These are phyloP conservation scores for Emmonsiellopsis sp. DNA, from an alignment of 2,329 filamentous ascomycete genomes.

Conservation along the genomic window DNA sequence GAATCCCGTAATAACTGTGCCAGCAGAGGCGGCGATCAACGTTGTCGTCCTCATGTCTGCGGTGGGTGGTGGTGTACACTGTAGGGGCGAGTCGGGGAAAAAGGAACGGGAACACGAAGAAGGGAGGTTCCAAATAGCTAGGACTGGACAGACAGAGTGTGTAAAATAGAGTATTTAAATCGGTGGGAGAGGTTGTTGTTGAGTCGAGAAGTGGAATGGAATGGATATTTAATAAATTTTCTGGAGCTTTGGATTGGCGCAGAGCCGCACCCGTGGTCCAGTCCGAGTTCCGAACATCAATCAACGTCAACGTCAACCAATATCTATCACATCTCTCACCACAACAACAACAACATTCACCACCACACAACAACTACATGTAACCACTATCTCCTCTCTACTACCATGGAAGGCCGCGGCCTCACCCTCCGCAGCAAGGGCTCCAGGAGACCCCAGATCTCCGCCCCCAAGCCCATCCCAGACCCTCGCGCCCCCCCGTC, in stretches of 20 bases:
- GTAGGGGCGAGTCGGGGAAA: neutral
- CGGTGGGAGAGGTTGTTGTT: too few relatives aligned
- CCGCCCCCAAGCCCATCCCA: conserved; percentile 49
- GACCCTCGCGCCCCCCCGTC: conserved; percentile 18
- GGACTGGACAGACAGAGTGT: too few relatives aligned
- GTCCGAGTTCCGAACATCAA: neutral
- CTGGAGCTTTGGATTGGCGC: neutral
- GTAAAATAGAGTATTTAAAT: too few relatives aligned
- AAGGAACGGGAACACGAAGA: neutral
- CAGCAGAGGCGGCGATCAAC: conserved; percentile 49
- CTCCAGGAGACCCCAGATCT: conserved; percentile 48
- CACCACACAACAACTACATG: neutral
- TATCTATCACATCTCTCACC: too few relatives aligned
- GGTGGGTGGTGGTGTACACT: neutral
- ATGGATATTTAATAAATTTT: neutral
- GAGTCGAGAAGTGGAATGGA: too few relatives aligned
- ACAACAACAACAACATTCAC: neutral
- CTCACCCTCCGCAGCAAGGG: conserved; percentile 56
- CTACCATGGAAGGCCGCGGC: conserved; percentile 45
- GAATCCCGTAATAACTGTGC: conserved; percentile 50
- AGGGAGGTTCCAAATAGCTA: too few relatives aligned
- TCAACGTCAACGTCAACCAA: neutral
- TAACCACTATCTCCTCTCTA: neutral
- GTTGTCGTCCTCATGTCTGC: conserved; percentile 45
- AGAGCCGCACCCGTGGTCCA: neutral